Conservation (phyloP, 2,329 filamentous ascomycete genomes). For the Talaromyces albobiverticillius region DNA sequence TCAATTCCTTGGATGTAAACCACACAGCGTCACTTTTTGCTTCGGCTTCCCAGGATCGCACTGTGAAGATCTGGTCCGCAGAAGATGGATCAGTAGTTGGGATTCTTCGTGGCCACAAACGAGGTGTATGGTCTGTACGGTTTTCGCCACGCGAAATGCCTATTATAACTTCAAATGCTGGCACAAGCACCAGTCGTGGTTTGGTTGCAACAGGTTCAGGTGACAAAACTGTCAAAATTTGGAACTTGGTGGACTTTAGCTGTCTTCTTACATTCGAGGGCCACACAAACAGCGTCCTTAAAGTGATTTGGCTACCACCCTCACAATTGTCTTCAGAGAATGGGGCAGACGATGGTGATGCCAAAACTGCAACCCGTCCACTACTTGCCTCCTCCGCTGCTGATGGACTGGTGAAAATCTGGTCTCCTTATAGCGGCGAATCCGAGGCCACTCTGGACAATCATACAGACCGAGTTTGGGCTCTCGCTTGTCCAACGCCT, state of each 20-base stretch:
- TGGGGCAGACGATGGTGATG: slow-evolving; percentile 33
- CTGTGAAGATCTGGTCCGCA: slow-evolving; percentile 93
- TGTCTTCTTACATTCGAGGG: slow-evolving; percentile 94
- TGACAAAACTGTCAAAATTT: slow-evolving; percentile 94
- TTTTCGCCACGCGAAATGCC: slow-evolving; percentile 82
- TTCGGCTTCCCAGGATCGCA: slow-evolving; percentile 93
- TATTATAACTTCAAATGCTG: slow-evolving; percentile 68
- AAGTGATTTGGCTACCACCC: slow-evolving; percentile 79
- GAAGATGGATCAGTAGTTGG: slow-evolving; percentile 88
- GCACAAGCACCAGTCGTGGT: slow-evolving; percentile 70
- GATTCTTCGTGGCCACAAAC: slow-evolving; percentile 85
- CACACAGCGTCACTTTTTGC: slow-evolving; percentile 76
- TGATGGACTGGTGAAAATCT: slow-evolving; percentile 94
- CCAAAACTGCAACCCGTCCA: slow-evolving; percentile 30
- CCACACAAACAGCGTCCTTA: slow-evolving; percentile 91
- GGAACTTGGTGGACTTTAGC: slow-evolving; percentile 88
- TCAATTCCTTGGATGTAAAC: slow-evolving; percentile 88
- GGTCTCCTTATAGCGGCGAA: slow-evolving; percentile 85
- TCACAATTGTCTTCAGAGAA: slow-evolving; percentile 34
- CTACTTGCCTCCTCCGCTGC: slow-evolving; percentile 78
- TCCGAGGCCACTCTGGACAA: slow-evolving; percentile 89
- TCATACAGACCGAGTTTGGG: slow-evolving; percentile 95
- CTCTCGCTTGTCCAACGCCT: slow-evolving; percentile 65
- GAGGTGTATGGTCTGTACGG: slow-evolving; percentile 92
- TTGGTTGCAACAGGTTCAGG: slow-evolving; percentile 86